phyloP scores from a whole-genome alignment of 2,329 filamentous ascomycete genomes.

The Aurifilum marmelostoma region DNA sequence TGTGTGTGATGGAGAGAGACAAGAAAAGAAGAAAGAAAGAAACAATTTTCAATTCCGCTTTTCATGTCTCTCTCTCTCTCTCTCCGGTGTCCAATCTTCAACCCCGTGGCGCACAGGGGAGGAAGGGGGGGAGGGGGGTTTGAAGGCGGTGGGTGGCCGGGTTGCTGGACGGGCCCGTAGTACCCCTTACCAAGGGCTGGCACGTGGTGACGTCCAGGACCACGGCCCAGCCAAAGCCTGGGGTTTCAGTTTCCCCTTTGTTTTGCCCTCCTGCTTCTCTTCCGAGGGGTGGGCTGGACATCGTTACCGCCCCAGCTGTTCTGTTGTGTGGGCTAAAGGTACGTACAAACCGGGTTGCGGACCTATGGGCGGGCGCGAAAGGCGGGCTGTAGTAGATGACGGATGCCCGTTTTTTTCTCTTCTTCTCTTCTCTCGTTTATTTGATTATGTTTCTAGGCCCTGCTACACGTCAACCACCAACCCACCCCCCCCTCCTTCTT shows the following conservation, averaged over 20 bases:
- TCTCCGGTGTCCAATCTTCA: no score
- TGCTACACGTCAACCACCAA: not conserved
- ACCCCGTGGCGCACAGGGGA: not conserved
- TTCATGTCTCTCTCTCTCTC: no score
- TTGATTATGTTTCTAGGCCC: not conserved
- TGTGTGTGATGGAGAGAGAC: no score
- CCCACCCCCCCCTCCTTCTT: not conserved
- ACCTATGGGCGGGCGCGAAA: no score
- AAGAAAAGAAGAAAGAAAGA: no score
- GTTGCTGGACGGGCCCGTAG: not conserved
- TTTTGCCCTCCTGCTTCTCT: no score
- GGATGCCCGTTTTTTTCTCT: not conserved
- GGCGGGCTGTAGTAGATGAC: not conserved
- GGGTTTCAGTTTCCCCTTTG: not conserved
- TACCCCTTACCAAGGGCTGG: not conserved
- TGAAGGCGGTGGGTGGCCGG: no score
- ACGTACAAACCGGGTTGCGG: not conserved
- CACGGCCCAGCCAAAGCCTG: not conserved
- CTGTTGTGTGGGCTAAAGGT: not conserved
- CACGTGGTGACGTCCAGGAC: conserved; percentile 2
- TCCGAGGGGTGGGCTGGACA: not conserved
- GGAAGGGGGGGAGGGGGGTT: no score
- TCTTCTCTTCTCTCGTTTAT: not conserved
- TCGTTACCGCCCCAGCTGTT: not conserved
- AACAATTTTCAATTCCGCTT: no score